Percentiles rank a stretch among this genome's conserved stretches.
phyloP scores from a whole-genome alignment of 2,329 filamentous ascomycete genomes.

The Fonsecaea monophora region DNA sequence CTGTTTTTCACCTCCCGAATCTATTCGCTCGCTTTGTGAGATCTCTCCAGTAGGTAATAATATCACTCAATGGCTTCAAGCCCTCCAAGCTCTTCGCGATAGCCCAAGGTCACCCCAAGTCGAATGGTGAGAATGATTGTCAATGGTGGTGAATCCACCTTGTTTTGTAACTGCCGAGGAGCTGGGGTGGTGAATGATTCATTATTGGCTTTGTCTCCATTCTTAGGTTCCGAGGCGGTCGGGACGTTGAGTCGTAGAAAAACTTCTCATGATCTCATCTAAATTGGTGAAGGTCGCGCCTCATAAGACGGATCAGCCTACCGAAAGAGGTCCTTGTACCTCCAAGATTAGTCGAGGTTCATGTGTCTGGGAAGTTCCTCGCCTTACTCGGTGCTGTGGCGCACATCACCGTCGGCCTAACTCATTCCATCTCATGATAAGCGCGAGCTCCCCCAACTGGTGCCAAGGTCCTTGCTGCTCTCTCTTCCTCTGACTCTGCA shows the following conservation, averaged over 20 bases:
- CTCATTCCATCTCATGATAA: not conserved
- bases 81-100: not conserved
- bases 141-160: not conserved
- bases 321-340: conserved; percentile 6
- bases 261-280: conserved; percentile 18
- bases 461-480: not conserved
- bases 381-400: not conserved
- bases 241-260: not conserved
- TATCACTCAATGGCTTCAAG: conserved; percentile 10
- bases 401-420: conserved; percentile 6
- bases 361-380: not conserved
- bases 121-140: not conserved
- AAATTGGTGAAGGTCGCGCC: conserved; percentile 5
- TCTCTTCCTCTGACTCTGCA: not conserved
- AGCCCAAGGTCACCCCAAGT: not conserved
- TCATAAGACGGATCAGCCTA: conserved; percentile 11
- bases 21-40: not conserved
- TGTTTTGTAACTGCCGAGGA: not conserved
- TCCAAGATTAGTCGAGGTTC: not conserved
- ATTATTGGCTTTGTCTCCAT: conserved; percentile 3
- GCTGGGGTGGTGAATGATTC: not conserved
- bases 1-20: not conserved
- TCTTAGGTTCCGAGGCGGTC: not conserved
- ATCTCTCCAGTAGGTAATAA: not conserved
- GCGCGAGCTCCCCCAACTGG: not conserved